Conservation (phyloP, 345 rosid species). For the Cochlearia excelsa region DNA sequence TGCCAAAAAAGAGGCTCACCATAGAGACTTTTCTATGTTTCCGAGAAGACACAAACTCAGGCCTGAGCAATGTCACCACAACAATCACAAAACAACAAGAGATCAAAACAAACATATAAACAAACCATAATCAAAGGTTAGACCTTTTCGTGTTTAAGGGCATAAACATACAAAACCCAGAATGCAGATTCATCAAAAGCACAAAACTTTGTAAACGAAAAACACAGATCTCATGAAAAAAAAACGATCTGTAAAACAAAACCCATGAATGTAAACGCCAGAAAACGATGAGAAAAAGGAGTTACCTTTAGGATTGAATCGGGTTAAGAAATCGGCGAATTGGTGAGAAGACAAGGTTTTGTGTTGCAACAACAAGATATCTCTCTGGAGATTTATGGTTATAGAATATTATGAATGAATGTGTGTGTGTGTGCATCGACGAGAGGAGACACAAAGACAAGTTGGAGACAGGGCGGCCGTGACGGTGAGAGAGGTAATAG, state of each 20-base stretch:
- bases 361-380: no score
- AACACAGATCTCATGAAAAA: constrained; percentile 28
- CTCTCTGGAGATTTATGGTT: constrained; percentile 2
- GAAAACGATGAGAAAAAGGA: no score
- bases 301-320: constrained; percentile 28
- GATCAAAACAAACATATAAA: constrained; percentile 16
- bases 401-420: constrained; percentile 11
- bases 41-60: constrained; percentile 37
- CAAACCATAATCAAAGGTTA: neutral
- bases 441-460: constrained; percentile 30
- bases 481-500: constrained; percentile 28
- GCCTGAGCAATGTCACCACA: constrained; percentile 54
- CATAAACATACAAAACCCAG: constrained; percentile 8
- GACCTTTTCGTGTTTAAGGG: constrained; percentile 1
- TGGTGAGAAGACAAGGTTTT: no score
- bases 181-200: constrained; percentile 32
- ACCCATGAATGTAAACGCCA: constrained; percentile 24
- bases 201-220: constrained; percentile 5
- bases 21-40: constrained; percentile 57
- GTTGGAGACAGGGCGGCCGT: constrained; percentile 39
- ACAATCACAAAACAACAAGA: constrained; percentile 34
- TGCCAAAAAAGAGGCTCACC: constrained; percentile 67
- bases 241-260: neutral
- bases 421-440: constrained; percentile 18
- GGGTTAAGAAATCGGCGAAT: no score